These are phyloP conservation scores for Hericium coralloides DNA, from an alignment of 768 basidiomycete genomes.

Conservation along the genomic window DNA sequence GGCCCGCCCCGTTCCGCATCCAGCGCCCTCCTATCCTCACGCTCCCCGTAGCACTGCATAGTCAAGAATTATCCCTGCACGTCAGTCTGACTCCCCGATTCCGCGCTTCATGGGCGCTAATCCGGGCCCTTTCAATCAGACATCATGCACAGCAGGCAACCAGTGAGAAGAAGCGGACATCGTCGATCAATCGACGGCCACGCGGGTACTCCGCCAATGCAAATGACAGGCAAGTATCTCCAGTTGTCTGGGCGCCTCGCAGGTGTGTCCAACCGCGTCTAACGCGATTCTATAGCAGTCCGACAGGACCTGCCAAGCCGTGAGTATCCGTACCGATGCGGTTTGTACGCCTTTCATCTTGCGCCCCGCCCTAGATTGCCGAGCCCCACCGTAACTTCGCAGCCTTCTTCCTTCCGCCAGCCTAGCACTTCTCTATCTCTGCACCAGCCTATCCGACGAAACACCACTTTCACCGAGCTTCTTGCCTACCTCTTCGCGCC, in stretches of 20 bases:
- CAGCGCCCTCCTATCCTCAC: not conserved
- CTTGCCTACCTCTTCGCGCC: constrained; percentile 69
- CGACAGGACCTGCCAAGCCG: constrained; percentile 6
- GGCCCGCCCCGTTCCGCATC: not conserved
- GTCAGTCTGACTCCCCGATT: constrained; percentile 36
- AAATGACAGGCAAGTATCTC: no score
- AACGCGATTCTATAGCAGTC: not conserved
- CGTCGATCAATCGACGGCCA: constrained; percentile 49
- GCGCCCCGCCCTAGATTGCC: constrained; percentile 12
- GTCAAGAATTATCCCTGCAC: constrained; percentile 91
- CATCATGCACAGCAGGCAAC: constrained; percentile 81
- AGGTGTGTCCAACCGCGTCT: no score
- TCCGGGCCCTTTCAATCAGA: constrained; percentile 26
- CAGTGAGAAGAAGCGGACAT: constrained; percentile 70
- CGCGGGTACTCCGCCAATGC: constrained; percentile 21
- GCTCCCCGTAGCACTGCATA: constrained; percentile 55
- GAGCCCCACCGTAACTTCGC: constrained; percentile 21
- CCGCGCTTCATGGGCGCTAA: constrained; percentile 15
- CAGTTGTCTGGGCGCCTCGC: no score
- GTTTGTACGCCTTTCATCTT: not conserved
- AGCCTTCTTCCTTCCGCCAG: constrained; percentile 16
- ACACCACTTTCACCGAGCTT: constrained; percentile 57
- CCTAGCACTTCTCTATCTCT: constrained; percentile 23
- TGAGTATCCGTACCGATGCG: constrained; percentile 1
- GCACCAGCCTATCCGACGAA: constrained; percentile 34